These are phyloP conservation scores for Fusarium paranaense DNA, from an alignment of 2,329 filamentous ascomycete species.

Conservation along the genomic window DNA sequence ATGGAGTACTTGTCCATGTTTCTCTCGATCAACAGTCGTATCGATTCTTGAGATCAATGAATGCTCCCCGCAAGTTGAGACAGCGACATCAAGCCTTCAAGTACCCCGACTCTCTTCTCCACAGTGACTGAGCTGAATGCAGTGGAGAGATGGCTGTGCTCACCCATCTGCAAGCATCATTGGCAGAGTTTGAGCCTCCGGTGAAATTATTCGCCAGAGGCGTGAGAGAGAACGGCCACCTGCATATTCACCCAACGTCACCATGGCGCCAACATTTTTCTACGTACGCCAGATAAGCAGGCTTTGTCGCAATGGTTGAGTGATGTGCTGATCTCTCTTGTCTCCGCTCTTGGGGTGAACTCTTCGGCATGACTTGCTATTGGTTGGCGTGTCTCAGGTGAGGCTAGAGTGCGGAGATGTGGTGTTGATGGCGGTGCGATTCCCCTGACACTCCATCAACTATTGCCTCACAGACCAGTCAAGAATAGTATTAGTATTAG, in stretches of 20 bases:
- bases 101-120: not conserved
- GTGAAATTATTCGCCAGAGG: slow-evolving; percentile 4
- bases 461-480: not conserved
- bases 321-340: not conserved
- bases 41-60: not conserved
- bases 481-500: not conserved
- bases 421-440: not conserved
- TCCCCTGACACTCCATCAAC: not conserved
- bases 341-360: slow-evolving; percentile 27
- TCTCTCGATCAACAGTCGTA: not conserved
- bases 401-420: not conserved
- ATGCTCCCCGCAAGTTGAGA: not conserved
- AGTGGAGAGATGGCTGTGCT: not conserved
- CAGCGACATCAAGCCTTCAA: not conserved
- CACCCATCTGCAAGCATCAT: not conserved
- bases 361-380: slow-evolving; percentile 30
- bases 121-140: not conserved
- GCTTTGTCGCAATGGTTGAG: not conserved
- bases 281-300: not conserved
- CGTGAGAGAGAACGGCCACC: slow-evolving; percentile 17
- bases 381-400: not conserved
- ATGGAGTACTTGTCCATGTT: slow-evolving; percentile 40
- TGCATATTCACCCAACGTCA: slow-evolving; percentile 22
- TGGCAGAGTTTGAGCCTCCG: not conserved
- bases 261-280: not conserved